phyloP scores from a whole-genome alignment of 805 yeast genomes.

The Limtongia smithiae region DNA sequence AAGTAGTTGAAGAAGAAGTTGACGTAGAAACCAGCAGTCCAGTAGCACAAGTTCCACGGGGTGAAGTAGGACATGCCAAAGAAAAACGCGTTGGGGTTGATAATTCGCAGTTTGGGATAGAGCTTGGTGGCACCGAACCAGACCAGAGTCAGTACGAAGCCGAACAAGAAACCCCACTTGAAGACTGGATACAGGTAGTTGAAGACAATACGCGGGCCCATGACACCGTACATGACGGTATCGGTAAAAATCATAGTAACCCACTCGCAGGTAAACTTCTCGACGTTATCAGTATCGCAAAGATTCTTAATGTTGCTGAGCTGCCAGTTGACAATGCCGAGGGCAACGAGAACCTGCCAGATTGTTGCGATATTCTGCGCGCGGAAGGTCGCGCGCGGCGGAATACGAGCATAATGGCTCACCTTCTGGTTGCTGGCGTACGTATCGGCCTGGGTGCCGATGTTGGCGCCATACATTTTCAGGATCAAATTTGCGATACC shows the following conservation, averaged over 20 bases:
- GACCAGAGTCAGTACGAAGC: conserved; percentile 47
- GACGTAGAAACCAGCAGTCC: conserved; percentile 64
- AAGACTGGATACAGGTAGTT: conserved; percentile 49
- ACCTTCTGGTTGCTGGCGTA: conserved; percentile 56
- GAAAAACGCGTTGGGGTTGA: conserved; percentile 40
- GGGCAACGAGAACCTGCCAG: conserved; percentile 41
- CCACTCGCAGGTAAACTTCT: conserved; percentile 48
- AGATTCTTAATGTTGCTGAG: conserved; percentile 35
- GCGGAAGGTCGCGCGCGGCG: conserved; percentile 57
- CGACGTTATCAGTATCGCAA: conserved; percentile 44
- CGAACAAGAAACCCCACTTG: conserved; percentile 57
- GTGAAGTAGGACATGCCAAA: conserved; percentile 47
- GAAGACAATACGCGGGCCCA: conserved; percentile 61
- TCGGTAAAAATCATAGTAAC: conserved; percentile 51
- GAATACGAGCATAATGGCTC: conserved; percentile 61
- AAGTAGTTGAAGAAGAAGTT: conserved; percentile 56
- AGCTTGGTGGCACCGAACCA: too few species aligned
- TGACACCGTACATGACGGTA: conserved; percentile 58
- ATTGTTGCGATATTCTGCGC: conserved; percentile 47
- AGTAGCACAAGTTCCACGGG: conserved; percentile 57
- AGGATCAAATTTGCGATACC: conserved; percentile 60
- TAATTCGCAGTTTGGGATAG: conserved; percentile 28
- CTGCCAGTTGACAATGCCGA: conserved; percentile 40
- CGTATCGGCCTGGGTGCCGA: conserved; percentile 51
- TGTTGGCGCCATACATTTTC: conserved; percentile 56